Conservation (phyloP, 1,139 yeast species). For the Geotrichum siamense region DNA sequence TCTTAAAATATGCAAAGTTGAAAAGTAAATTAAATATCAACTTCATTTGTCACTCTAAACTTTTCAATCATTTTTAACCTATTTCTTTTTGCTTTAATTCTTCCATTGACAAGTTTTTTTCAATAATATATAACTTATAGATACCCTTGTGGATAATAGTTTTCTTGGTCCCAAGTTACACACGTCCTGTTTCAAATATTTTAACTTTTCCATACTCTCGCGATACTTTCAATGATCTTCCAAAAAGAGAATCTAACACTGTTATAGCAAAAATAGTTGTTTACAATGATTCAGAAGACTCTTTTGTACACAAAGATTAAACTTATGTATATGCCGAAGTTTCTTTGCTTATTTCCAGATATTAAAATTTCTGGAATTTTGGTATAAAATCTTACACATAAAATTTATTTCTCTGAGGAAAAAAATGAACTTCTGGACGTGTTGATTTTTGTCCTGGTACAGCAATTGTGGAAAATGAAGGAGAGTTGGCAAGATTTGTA, state of each 20-base stretch:
- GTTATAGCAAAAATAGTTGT: neutral
- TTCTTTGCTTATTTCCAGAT: conserved; percentile 6
- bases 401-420: conserved; percentile 26
- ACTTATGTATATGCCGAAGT: conserved; percentile 4
- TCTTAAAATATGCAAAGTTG: too few relatives aligned
- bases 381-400: conserved; percentile 19
- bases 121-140: too few relatives aligned
- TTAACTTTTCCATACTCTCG: neutral
- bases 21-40: too few relatives aligned
- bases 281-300: neutral
- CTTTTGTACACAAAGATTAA: neutral
- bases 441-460: conserved; percentile 39
- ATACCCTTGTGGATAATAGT: too few relatives aligned
- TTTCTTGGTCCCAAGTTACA: too few relatives aligned
- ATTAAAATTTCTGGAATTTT: conserved; percentile 5
- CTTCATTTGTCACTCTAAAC: too few relatives aligned
- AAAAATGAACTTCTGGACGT: conserved; percentile 24
- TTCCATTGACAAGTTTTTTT: too few relatives aligned
- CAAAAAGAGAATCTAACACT: neutral
- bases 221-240: neutral
- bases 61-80: too few relatives aligned
- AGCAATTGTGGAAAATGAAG: conserved; percentile 32
- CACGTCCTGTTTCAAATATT: too few relatives aligned
- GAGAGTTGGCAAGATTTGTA: conserved; percentile 34
- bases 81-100: too few relatives aligned